Base-by-base conservation (phyloP, 352 stramenopile genomes). In the Phytophthora europaea region DNA sequence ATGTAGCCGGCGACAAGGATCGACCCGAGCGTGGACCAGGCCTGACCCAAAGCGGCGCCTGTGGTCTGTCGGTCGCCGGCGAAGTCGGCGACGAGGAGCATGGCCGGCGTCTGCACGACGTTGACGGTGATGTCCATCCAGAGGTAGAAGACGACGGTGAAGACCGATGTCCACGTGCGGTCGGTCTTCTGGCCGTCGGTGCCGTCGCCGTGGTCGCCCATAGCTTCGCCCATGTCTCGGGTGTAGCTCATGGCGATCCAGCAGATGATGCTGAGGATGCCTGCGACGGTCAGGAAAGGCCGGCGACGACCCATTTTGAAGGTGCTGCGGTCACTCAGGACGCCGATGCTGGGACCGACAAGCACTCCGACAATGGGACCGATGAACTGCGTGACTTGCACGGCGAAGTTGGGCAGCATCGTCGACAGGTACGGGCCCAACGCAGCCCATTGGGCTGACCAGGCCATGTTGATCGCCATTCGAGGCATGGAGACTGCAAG, bases 91-190 rank as follows among this genome's bases (percentile, higher is more conserved):
- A 92, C 80, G 13, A 92, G 60, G 15, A 90, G 61, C 67, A 87
- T 81, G 18, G 75, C 81, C 2, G 82, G 82, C 16, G 75, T 85
- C 57, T 88, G 81, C 10, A 87, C 82, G 12, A 92, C 58, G 65
- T 90, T 92, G 50, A 89, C 79, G 2, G 81, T 88, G 36, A 92
- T 76, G 54, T 92, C 82, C 82, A 90, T 92, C 81, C 84, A 92
- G 10, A 81, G 67, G 74, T 92, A 90, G 68, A 87, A 89, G 50
- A 89, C 65, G 18, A 90, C 72, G 7, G 77, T 89, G 48, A 90
- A 67, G 18, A 87, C 52, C 1, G 80, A 76, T 0, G 84, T 92
- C 76, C 75, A 90, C 4, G 69, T 73, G 31, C 78, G 82, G 34
- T 82, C 70, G 8, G 56, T 81, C 33, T 61, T 22, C 9, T 65